Evolutionary conservation across 306 rosid genomes (phyloP), one percentile per base, ranked within the genome.

Genomic region (Corylus americana): DNA sequence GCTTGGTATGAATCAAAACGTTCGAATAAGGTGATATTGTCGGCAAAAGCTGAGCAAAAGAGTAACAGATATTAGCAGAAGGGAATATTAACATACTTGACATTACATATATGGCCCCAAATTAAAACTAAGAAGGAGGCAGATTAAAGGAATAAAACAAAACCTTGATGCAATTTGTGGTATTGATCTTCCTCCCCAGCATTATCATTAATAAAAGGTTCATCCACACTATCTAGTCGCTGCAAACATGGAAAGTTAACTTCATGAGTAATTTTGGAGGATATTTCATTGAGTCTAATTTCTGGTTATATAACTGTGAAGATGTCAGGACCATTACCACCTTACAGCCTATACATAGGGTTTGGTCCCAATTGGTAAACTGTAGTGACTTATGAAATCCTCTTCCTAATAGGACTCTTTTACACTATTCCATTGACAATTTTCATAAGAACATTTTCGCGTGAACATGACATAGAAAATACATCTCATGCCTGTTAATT

Each of bases 161-260:
- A 86, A 94, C 98, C 93, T 88, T 92, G 97, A 81, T 94, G 94
- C 77, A 83, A 78, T 77, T 77, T 69, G 55, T 71, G 84, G n/a
- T 73, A 75, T 57, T 86, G 87, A 78, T 83, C 88, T 66, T 81
- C 88, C 79, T 80, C 89, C 78, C 66, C 45, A 27, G 77, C 77
- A 39, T 80, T 86, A 29, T 77, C 82, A 31, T 45, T 73, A 68
- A 78, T 66, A 76, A 75, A 84, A 8, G 85, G 78, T 81, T 88
- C 97, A 69, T 88, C 90, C 51, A 94, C 85, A 42, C 82, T 81
- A 74, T 92, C 98, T 78, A 94, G 93, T 72, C 86, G 87, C 98
- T 92, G 84, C 83, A 85, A 77, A 85, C 47, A 76, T 57, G 77
- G 62, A 83, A 42, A 77, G 71, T 67, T 53, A 75, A 63, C 55